phyloP scores from a whole-genome alignment of 768 basidiomycete species.

The Dendrothele bispora region DNA sequence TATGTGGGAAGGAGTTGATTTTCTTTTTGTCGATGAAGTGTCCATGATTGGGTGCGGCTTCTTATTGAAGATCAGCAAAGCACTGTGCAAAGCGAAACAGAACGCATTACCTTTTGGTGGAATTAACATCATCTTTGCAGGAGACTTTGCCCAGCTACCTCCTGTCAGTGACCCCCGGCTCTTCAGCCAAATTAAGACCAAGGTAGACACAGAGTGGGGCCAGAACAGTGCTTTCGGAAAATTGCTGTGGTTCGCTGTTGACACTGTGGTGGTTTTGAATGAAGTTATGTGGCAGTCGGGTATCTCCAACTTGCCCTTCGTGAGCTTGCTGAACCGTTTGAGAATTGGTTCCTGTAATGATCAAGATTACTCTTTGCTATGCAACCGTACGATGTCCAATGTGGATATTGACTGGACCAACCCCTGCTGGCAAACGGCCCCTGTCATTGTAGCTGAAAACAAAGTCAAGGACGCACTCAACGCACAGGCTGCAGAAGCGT shows the following conservation, averaged over 20 bases:
- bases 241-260: neutral
- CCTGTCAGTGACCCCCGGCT: conserved; percentile 16
- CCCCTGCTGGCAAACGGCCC: conserved; percentile 12
- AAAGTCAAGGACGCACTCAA: conserved; percentile 23
- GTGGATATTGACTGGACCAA: neutral
- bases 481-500: conserved; percentile 9
- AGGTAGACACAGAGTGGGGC: too few relatives aligned
- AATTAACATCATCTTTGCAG: conserved; percentile 20
- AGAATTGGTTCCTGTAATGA: neutral
- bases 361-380: neutral
- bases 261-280: conserved; percentile 4
- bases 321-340: neutral
- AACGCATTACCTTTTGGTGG: conserved; percentile 9
- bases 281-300: conserved; percentile 7
- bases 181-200: conserved; percentile 1
- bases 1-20: conserved; percentile 1
- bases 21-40: neutral
- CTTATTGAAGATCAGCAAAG: neutral
- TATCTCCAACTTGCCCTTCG: neutral
- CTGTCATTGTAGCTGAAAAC: conserved; percentile 22
- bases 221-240: neutral
- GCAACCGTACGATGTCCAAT: neutral
- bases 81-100: conserved; percentile 14
- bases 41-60: neutral
- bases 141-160: conserved; percentile 26